Evolutionary conservation across 306 rosid genomes (phyloP).

Genomic region (Bauhinia variegata): DNA sequence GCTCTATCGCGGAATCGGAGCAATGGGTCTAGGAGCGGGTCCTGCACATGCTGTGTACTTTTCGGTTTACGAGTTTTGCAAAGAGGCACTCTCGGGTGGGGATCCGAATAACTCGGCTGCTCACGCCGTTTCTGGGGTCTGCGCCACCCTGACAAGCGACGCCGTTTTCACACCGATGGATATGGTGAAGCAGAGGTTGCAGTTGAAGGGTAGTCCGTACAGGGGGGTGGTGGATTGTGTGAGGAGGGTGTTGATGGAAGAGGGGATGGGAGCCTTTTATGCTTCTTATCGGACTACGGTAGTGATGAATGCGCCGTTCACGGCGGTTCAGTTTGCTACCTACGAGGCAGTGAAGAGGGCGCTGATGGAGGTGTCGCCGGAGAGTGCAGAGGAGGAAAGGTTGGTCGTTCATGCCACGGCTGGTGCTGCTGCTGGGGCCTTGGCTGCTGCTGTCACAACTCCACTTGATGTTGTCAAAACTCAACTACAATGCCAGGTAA

Average conservation of each 20-base stretch:
- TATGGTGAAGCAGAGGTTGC: slow-evolving; percentile 71
- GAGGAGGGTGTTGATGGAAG: slow-evolving; percentile 50
- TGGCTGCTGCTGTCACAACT: slow-evolving; percentile 62
- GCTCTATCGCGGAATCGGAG: slow-evolving; percentile 57
- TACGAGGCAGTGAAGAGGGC: slow-evolving; percentile 61
- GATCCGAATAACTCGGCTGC: slow-evolving; percentile 40
- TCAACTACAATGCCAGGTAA: slow-evolving; percentile 68
- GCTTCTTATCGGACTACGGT: slow-evolving; percentile 61
- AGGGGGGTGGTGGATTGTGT: slow-evolving; percentile 57
- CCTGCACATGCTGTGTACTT: slow-evolving; percentile 67
- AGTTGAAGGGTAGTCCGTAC: slow-evolving; percentile 50
- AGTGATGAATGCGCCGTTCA: slow-evolving; percentile 70
- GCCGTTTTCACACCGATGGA: slow-evolving; percentile 65
- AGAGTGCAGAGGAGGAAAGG: slow-evolving; percentile 50
- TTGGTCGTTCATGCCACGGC: slow-evolving; percentile 70
- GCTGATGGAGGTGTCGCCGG: slow-evolving; percentile 45
- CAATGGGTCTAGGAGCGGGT: slow-evolving; percentile 67
- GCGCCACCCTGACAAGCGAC: slow-evolving; percentile 58
- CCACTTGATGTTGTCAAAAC: slow-evolving; percentile 76
- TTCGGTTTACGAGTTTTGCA: slow-evolving; percentile 51
- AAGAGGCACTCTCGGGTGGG: slow-evolving; percentile 43
- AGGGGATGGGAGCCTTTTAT: slow-evolving; percentile 52
- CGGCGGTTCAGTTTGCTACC: slow-evolving; percentile 63
- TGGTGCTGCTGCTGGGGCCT: slow-evolving; percentile 73
- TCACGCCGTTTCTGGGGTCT: slow-evolving; percentile 56